Evolutionary conservation across 2,329 filamentous ascomycete species (phyloP).

Genomic region (Dactylellina haptotyla): DNA sequence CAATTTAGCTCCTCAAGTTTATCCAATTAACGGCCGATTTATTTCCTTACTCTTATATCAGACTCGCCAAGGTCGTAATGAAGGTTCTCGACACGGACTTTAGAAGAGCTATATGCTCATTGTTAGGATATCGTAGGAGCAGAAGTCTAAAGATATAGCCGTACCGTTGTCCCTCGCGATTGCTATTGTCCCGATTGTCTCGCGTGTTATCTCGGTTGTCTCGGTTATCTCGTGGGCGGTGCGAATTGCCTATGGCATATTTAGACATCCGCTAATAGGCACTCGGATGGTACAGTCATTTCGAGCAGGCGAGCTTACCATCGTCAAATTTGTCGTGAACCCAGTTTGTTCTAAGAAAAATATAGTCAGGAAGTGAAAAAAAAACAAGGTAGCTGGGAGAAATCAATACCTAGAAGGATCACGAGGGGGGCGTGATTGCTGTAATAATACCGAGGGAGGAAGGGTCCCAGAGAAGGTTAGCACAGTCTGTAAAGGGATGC

Average conservation of each 20-base stretch:
- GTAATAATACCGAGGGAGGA: constrained; percentile 41
- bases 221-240: constrained; percentile 37
- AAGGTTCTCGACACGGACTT: constrained; percentile 85
- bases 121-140: background rate
- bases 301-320: constrained; percentile 3
- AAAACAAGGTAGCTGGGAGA: background rate
- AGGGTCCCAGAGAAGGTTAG: constrained; percentile 50
- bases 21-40: background rate
- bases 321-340: constrained; percentile 54
- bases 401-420: constrained; percentile 37
- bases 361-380: background rate
- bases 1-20: background rate
- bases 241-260: constrained; percentile 13
- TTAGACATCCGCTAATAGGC: constrained; percentile 9
- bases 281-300: background rate
- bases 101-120: background rate
- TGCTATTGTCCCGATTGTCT: background rate
- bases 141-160: background rate
- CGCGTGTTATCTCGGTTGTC: constrained; percentile 8
- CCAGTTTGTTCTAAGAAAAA: constrained; percentile 39
- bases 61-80: constrained; percentile 86
- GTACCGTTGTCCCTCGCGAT: constrained; percentile 38
- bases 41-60: constrained; percentile 19
- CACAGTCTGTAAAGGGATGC: constrained; percentile 44
- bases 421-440: constrained; percentile 40